Evolutionary conservation across 2,329 filamentous ascomycete species (phyloP), one percentile per base, ranked within the genome.

Genomic region (Cytospora chrysosperma): DNA sequence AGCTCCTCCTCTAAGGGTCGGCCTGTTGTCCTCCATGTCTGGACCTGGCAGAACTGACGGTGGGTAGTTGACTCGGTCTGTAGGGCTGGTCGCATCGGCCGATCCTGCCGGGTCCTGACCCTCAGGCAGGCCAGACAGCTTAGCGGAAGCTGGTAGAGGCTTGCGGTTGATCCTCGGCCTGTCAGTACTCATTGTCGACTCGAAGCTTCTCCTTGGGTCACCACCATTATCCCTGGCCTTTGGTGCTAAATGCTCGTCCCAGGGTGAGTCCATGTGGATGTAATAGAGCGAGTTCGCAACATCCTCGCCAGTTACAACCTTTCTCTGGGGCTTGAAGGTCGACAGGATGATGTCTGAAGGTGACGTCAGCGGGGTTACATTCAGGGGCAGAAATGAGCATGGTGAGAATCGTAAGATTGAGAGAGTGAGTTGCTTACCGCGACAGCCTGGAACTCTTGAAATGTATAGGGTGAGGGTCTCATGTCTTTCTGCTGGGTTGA

Each of bases 231-330:
- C 67, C 32, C 70, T 69, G 12, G 72, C 69, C 28, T 32, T 55
- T 24, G 59, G 51, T 0, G 40, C 61, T 19, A 79, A 74, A 34
- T 77, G 72, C 32, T 75, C 75, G 65, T 91, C 85, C 47, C 85
- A 81, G 4, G 85, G 84, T 1, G 83, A 81, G 64, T 92, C 85
- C 47, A 96, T 84, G 76, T 98, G 94, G 59, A 97, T 80, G 73
- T 95, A 98, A 77, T 98, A 99, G 6, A 99, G 82, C 17, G 90
- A 96, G 70, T 88, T 92, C 62, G 89, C 86, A 56, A 99, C 88
- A 73, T 97, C 94, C 73, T 93, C 89, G 52, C 86, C 88, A 0
- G 92, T 96, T 67, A 99, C 92, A 65, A 92, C 94, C 74, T 95
- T 97, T 50, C 89, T 83, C 58, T 91, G 88, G 2, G 95, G 95